Evolutionary conservation across 768 basidiomycete species (phyloP), one percentile per base, ranked within the genome.

Genomic region (Multifurca ochricompacta): DNA sequence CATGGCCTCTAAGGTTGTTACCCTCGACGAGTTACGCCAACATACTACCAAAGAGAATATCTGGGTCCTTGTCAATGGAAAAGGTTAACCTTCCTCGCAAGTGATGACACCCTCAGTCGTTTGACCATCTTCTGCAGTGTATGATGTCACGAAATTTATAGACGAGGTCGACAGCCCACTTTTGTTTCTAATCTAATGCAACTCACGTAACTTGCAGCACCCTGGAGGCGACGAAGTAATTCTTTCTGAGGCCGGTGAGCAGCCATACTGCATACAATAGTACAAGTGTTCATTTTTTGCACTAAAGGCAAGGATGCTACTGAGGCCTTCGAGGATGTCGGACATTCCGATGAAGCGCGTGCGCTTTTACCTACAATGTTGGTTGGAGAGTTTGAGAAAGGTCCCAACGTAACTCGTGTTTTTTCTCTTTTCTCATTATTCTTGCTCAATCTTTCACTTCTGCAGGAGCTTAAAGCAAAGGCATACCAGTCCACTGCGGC

Each of bases 201-300:
- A 51, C 52, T 51, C n/a, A 48, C 14, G 31, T 30, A 13, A 34
- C 8, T 27, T 36, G 8, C 44, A 90, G 94, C 94, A 96, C 67
- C 94, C 93, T 21, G 95, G 95, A 69, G 96, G 96, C 59, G 96
- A 98, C 74, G 96, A 99, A 74, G 95, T 99, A 51, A 81, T 99
- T 59, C 71, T 97, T 48, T 86, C 89, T 55, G 96, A 99, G 73
- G 85, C 82, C 66, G 89, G 90, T 85, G 71, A 66, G 87, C 57
- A 3, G 40, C 16, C 21, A 27, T 27, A 55, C 53, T 56, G 41
- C 40, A 49, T 25, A 25, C 14, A 8, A 13, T 25, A 10, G 25
- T 34, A 9, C 44, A 16, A 34, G 27, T 6, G 27, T 51, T 54
- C 25, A 57, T 44, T 23, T 25, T 44, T 54, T 42, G 30, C 30